Evolutionary conservation across 2,329 filamentous ascomycete genomes (phyloP).

Genomic region (Ceratocystiopsis sp.): DNA sequence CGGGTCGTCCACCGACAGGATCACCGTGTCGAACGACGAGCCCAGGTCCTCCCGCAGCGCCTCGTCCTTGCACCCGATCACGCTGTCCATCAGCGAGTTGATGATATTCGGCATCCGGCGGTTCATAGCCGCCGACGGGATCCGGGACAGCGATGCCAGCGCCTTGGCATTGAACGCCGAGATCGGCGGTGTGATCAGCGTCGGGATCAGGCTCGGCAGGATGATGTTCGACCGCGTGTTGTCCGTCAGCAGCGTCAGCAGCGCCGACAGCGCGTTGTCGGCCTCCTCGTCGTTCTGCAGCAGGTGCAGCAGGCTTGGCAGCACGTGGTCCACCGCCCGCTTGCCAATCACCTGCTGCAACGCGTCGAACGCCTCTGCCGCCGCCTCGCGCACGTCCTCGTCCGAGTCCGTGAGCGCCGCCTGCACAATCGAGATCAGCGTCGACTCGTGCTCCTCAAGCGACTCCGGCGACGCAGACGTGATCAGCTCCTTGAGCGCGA

Average conservation of each 20-base stretch:
- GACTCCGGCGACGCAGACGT: constrained; percentile 74
- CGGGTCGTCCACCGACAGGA: constrained; percentile 86
- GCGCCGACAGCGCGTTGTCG: constrained; percentile 78
- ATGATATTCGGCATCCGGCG: constrained; percentile 76
- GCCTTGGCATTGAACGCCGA: constrained; percentile 90
- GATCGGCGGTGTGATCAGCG: constrained; percentile 76
- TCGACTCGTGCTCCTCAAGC: constrained; percentile 87
- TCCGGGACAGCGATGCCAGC: constrained; percentile 79
- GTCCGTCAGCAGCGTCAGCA: constrained; percentile 87
- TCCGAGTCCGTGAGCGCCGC: constrained; percentile 83
- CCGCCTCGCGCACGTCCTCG: constrained; percentile 80
- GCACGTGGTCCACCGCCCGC: constrained; percentile 82
- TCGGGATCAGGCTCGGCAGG: constrained; percentile 87
- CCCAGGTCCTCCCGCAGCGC: constrained; percentile 55
- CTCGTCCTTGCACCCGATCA: constrained; percentile 63
- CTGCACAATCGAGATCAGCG: constrained; percentile 82
- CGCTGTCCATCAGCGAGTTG: constrained; percentile 87
- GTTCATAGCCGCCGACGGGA: constrained; percentile 82
- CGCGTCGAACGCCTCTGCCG: constrained; percentile 92
- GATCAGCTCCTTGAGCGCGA: constrained; percentile 87
- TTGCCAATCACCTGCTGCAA: constrained; percentile 89
- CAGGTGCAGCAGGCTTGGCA: constrained; percentile 83
- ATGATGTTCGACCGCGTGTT: constrained; percentile 91
- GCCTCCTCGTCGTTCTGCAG: constrained; percentile 73
- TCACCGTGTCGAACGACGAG: constrained; percentile 69